Evolutionary conservation across 1,139 yeast genomes (phyloP).

Genomic region (Yamadazyma oceani): DNA sequence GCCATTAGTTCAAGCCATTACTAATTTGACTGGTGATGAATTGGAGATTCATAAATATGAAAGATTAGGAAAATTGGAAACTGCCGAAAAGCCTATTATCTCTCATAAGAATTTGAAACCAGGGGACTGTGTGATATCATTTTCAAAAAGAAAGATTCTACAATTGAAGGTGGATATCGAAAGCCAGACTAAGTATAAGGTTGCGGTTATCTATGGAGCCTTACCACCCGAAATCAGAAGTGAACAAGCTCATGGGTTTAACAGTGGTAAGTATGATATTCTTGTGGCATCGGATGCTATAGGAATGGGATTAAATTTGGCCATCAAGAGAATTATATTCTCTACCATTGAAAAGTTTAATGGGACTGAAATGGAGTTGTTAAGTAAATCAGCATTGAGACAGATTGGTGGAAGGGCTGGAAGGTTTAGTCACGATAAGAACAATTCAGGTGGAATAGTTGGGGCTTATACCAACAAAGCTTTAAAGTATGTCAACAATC

Average conservation of each 20-base stretch:
- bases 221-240: conserved; percentile 94
- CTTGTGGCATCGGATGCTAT: conserved; percentile 95
- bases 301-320: conserved; percentile 94
- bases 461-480: conserved; percentile 51
- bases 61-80: conserved; percentile 70
- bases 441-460: conserved; percentile 58
- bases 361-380: conserved; percentile 50
- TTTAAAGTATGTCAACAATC: conserved; percentile 40
- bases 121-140: conserved; percentile 92
- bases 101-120: conserved; percentile 41
- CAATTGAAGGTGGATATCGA: conserved; percentile 68
- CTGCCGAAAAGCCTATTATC: conserved; percentile 40
- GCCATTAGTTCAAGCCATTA: conserved; percentile 58
- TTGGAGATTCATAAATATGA: conserved; percentile 66
- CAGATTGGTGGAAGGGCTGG: conserved; percentile 99
- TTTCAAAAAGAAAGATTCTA: conserved; percentile 71
- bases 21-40: conserved; percentile 74
- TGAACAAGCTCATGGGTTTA: conserved; percentile 78
- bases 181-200: conserved; percentile 56
- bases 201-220: conserved; percentile 93
- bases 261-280: conserved; percentile 70
- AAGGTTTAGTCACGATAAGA: conserved; percentile 48
- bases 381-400: conserved; percentile 68
- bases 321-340: conserved; percentile 78
- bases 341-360: conserved; percentile 67